These are phyloP conservation scores for Cordyceps tenuipes DNA, from an alignment of 2,329 filamentous ascomycete genomes.

Conservation along the genomic window DNA sequence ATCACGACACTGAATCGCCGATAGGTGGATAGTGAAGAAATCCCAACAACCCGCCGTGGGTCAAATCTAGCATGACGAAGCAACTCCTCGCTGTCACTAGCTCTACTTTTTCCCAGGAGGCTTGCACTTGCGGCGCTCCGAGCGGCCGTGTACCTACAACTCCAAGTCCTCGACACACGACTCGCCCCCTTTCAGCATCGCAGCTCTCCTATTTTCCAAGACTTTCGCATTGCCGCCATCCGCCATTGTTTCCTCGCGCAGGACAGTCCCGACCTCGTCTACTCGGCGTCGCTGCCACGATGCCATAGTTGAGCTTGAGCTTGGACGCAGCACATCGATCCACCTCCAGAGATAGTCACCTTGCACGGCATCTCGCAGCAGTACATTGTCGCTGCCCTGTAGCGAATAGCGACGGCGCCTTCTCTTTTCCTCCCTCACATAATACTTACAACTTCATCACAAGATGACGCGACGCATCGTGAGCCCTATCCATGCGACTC, in stretches of 20 bases:
- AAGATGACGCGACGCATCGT: conserved; percentile 18
- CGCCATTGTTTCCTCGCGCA: neutral
- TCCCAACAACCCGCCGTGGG: neutral
- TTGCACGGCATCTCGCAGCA: neutral
- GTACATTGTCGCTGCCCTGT: neutral
- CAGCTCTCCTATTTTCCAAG: neutral
- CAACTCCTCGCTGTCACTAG: neutral
- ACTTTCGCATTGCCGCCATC: neutral
- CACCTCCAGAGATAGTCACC: neutral
- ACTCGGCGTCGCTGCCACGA: neutral
- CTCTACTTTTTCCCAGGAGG: neutral
- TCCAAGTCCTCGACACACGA: conserved; percentile 2
- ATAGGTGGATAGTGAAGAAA: neutral
- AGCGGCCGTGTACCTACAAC: conserved; percentile 2
- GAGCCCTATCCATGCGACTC: neutral
- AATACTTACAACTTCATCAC: neutral
- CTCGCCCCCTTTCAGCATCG: conserved; percentile 6
- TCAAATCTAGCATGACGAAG: conserved; percentile 9
- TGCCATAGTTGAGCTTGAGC: conserved; percentile 8
- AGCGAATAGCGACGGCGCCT: neutral
- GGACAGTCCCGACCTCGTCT: neutral
- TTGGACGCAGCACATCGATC: neutral
- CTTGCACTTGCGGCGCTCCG: neutral
- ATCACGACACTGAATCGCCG: neutral
- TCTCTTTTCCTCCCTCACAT: neutral